These are phyloP conservation scores for Cryptosporidium meleagridis DNA, from an alignment of 169 alveolate species.

Conservation along the genomic window DNA sequence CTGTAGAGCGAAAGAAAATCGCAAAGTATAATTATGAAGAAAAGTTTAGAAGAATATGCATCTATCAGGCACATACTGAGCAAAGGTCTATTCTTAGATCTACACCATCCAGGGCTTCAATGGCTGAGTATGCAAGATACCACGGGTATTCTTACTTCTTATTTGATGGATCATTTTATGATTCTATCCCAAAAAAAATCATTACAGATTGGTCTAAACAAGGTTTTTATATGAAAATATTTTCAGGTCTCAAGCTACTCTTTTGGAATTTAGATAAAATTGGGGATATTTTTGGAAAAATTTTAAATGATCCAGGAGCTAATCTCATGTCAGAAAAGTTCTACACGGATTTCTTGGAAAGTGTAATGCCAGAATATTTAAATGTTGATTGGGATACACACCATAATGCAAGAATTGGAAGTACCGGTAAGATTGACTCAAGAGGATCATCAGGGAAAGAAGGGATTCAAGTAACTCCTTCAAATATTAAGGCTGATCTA, in stretches of 20 bases:
- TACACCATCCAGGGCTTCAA: constrained; percentile 41
- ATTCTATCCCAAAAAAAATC: constrained; percentile 18
- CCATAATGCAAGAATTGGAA: constrained; percentile 36
- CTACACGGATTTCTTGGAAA: constrained; percentile 16
- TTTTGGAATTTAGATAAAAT: constrained; percentile 51
- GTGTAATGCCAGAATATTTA: not conserved
- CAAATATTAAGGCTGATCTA: constrained; percentile 29
- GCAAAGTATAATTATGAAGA: constrained; percentile 37
- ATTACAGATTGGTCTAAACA: constrained; percentile 64
- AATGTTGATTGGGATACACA: constrained; percentile 45
- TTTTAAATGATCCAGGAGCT: not conserved
- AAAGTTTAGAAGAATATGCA: constrained; percentile 56
- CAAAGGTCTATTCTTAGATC: constrained; percentile 54
- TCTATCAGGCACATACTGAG: constrained; percentile 72
- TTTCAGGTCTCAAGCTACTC: constrained; percentile 39
- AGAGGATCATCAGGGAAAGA: constrained; percentile 19
- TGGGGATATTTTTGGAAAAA: constrained; percentile 22
- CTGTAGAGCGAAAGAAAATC: constrained; percentile 46
- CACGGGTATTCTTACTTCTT: constrained; percentile 58
- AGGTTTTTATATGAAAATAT: constrained; percentile 57
- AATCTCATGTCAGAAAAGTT: constrained; percentile 4
- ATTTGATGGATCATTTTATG: constrained; percentile 63
- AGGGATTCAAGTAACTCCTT: constrained; percentile 62
- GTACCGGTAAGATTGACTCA: not conserved
- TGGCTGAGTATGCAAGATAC: constrained; percentile 65